phyloP scores from a whole-genome alignment of 2,329 filamentous ascomycete species.

The Phaeophleospora eucalypticola region DNA sequence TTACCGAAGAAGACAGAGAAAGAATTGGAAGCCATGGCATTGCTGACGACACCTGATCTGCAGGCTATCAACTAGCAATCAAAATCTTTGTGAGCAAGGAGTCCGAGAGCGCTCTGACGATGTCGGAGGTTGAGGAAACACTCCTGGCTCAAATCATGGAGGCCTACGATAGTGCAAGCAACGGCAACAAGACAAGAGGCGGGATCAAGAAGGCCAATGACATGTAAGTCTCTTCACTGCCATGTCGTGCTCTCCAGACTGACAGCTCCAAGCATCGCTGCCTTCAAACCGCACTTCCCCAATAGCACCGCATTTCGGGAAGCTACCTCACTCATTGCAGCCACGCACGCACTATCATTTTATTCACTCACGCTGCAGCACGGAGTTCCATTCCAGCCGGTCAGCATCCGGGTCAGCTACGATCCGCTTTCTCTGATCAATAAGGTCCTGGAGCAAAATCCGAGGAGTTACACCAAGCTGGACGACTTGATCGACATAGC shows the following conservation, averaged over 20 bases:
- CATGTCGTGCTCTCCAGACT: constrained; percentile 1
- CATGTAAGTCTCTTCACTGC: constrained; percentile 51
- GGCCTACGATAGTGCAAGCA: constrained; percentile 76
- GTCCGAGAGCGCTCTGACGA: constrained; percentile 42
- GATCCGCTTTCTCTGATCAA: constrained; percentile 71
- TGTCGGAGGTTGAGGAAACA: constrained; percentile 55
- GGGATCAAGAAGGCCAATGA: constrained; percentile 74
- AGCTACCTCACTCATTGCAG: constrained; percentile 62
- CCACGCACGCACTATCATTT: constrained; percentile 70
- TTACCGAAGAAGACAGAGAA: constrained; percentile 12
- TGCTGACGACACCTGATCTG: constrained; percentile 18
- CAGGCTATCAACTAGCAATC: constrained; percentile 59
- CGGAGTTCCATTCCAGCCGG: constrained; percentile 73
- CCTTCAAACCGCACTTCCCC: constrained; percentile 58
- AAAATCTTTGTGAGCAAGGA: constrained; percentile 57
- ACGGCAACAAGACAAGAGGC: constrained; percentile 71
- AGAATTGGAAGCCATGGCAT: constrained; percentile 2
- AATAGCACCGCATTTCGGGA: constrained; percentile 51
- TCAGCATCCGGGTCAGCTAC: constrained; percentile 69
- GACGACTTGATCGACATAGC: constrained; percentile 70
- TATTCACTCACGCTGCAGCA: constrained; percentile 76
- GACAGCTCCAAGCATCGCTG: constrained; percentile 51
- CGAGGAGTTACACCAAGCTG: constrained; percentile 67
- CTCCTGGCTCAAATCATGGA: constrained; percentile 62
- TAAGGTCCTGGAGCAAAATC: constrained; percentile 72